A percentile compares a stretch with the other conserved stretches of the same genome.
phyloP scores from a whole-genome alignment of 2,329 filamentous ascomycete species.

The Sphaerulina vaccinii region DNA sequence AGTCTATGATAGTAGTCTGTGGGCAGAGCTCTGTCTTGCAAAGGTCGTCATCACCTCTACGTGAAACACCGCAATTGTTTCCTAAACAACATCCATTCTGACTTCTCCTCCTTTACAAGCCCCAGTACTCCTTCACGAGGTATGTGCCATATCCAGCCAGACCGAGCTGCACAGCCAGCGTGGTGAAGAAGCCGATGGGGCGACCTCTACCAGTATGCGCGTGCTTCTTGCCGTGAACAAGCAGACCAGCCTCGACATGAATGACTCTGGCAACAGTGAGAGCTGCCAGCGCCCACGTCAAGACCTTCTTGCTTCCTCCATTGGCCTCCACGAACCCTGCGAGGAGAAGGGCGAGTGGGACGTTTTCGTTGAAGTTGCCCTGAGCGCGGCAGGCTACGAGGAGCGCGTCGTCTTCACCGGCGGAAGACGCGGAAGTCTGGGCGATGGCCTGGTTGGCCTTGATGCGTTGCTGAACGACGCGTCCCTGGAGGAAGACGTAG shows the following conservation, averaged over 20 bases:
- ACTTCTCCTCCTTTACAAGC: slow-evolving; percentile 2
- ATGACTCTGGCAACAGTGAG: slow-evolving; percentile 12
- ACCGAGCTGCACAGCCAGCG: slow-evolving; percentile 7
- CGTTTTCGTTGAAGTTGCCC: slow-evolving; percentile 23
- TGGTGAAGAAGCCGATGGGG: slow-evolving; percentile 18
- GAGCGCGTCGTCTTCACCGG: slow-evolving; percentile 9
- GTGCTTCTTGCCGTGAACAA: neutral
- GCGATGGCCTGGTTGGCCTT: slow-evolving; percentile 11
- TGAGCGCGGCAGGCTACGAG: slow-evolving; percentile 18
- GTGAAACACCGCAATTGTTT: neutral
- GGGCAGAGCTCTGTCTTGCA: no score
- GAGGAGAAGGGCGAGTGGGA: slow-evolving; percentile 20
- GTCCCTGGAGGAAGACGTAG: slow-evolving; percentile 22
- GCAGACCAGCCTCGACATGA: slow-evolving; percentile 19
- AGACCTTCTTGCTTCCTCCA: slow-evolving; percentile 13
- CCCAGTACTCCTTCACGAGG: slow-evolving; percentile 19
- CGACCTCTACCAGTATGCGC: slow-evolving; percentile 14
- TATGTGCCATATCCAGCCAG: slow-evolving; percentile 17
- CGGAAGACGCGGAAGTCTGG: slow-evolving; percentile 1
- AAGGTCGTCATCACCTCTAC: no score
- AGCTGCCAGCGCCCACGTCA: slow-evolving; percentile 11
- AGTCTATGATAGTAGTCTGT: neutral
- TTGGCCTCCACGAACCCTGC: slow-evolving; percentile 17
- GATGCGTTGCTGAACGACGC: slow-evolving; percentile 19
- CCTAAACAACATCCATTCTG: neutral